Base-by-base conservation (phyloP, 1,284 basidiomycete genomes). In the Porodaedalea pini region DNA sequence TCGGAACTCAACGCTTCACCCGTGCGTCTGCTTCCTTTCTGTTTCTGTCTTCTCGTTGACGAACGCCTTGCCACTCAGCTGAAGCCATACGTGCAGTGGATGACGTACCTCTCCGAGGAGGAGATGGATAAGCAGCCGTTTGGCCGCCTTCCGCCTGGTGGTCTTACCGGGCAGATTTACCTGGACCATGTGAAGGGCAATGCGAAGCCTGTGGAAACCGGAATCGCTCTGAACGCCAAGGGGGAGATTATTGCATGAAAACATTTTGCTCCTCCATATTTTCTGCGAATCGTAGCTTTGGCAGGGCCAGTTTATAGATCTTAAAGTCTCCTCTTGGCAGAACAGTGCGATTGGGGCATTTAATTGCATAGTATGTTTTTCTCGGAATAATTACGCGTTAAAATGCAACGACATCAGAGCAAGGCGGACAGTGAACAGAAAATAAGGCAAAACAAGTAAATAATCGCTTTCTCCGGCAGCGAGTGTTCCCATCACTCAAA, bases 1-100 rank as follows among this genome's bases (percentile, higher is more conserved):
- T 77, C 84, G 61, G 80, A 82, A 31, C 84, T 93, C 56, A 71
- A 78, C 39, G 75, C 71, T 29, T 84, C 84, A 31, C 73, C 78
- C 43, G 89, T 92, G 66, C 65, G 88, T 75, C 21, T 0, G 1
- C n/a, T 27, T 47, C 37, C 13, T 45, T 34, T 21, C 21, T 51
- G 40, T 39, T 29, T 21, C 7, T 21, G 13, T 31, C 11, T 56
- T 48, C 27, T 34, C 15, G n/a, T 17, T 21, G 15, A 7, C 54
- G 15, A 13, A 17, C 54, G 29, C n/a, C 21, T 29, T 27, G 11
- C 23, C 5, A 13, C 59, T 50, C 10, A 79, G 78, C 63, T 80
- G 54, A 73, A 73, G 61, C 76, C 78, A 56, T 80, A 80, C 60
- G 78, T 78, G 15, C 54, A 17, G 31, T 60, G 58, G 54, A 53